These are phyloP conservation scores for Ichthyophthirius multifiliis DNA, from an alignment of 169 alveolate genomes.

Conservation along the genomic window DNA sequence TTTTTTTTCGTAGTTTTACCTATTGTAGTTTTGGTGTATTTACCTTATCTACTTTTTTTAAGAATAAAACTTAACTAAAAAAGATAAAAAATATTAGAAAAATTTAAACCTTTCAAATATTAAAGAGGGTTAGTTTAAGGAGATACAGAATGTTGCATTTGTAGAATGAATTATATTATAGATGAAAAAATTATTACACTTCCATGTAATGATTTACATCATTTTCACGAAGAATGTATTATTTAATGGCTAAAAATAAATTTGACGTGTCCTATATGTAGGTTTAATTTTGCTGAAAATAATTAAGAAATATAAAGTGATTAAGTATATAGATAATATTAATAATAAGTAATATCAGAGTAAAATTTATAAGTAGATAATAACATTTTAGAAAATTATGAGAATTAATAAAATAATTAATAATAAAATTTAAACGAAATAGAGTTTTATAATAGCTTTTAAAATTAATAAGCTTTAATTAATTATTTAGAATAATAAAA, in stretches of 20 bases:
- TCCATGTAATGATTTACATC: constrained; percentile 41
- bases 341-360: too few species aligned
- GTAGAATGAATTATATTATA: constrained; percentile 5
- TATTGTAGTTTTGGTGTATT: not conserved
- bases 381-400: too few species aligned
- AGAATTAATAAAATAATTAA: too few species aligned
- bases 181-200: constrained; percentile 17
- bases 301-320: too few species aligned
- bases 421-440: too few species aligned
- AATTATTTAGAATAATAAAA: too few species aligned
- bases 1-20: too few species aligned
- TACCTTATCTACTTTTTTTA: not conserved
- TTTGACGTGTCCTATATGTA: constrained; percentile 44
- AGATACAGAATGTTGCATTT: constrained; percentile 21
- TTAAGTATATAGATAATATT: too few species aligned
- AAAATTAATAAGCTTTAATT: too few species aligned
- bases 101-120: not conserved
- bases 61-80: constrained; percentile 8
- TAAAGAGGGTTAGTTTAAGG: constrained; percentile 15
- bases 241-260: constrained; percentile 35
- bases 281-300: not conserved
- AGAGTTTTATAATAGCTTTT: too few species aligned
- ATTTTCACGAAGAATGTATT: constrained; percentile 48
- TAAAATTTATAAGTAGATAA: too few species aligned
- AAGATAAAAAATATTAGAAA: not conserved